Conservation (phyloP, 305 asterid species). For the Solanum chacoense region DNA sequence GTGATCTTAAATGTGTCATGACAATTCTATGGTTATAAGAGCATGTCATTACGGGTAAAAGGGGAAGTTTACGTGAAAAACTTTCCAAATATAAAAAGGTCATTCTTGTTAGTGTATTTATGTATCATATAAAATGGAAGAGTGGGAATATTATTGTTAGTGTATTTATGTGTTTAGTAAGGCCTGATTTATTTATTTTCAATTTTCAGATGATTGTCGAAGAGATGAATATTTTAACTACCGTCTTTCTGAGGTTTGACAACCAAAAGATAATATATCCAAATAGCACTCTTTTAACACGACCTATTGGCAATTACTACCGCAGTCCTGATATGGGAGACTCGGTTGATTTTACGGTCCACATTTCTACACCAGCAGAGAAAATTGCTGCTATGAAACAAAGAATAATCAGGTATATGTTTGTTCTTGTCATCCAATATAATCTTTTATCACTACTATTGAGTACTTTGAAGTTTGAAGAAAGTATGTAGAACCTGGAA, state of each 20-base stretch:
- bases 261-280: slow-evolving; percentile 57
- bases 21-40: not conserved
- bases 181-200: not conserved
- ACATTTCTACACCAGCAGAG: slow-evolving; percentile 63
- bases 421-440: not conserved
- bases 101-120: not conserved
- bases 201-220: slow-evolving; percentile 57
- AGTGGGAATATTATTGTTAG: not conserved
- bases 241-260: slow-evolving; percentile 55
- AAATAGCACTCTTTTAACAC: slow-evolving; percentile 58
- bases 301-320: slow-evolving; percentile 51
- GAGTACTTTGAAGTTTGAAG: not conserved
- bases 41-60: not conserved
- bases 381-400: slow-evolving; percentile 48
- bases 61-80: not conserved
- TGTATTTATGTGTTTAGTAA: not conserved
- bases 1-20: not conserved
- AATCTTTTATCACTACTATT: not conserved
- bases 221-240: slow-evolving; percentile 78
- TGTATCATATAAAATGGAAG: not conserved
- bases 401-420: slow-evolving; percentile 33
- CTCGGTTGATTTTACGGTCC: slow-evolving; percentile 48
- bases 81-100: not conserved
- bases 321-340: slow-evolving; percentile 90
- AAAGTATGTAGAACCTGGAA: not conserved